A percentile compares a stretch with the other conserved stretches of the same genome.
Evolutionary conservation across 805 yeast species (phyloP).

Genomic region (Lipomyces yamanashiensis): DNA sequence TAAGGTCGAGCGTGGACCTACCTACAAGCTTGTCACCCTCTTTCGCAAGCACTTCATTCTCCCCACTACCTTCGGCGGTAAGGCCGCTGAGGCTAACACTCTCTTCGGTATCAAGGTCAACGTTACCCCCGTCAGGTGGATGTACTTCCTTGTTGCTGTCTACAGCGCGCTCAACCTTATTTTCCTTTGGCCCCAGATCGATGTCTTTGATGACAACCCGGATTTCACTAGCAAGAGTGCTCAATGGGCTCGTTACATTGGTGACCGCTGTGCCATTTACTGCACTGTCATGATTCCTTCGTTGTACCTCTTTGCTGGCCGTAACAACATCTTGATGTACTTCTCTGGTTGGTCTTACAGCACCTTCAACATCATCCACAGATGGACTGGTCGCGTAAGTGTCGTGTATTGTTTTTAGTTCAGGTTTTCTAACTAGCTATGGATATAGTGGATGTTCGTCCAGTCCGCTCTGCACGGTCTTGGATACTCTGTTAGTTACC

Average conservation of each 20-base stretch:
- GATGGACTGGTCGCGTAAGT: constrained; percentile 53
- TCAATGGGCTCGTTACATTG: constrained; percentile 19
- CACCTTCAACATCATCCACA: constrained; percentile 68
- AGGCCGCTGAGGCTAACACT: constrained; percentile 39
- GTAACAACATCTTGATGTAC: constrained; percentile 70
- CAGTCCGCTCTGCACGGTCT: constrained; percentile 56
- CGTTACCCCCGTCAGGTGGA: constrained; percentile 49
- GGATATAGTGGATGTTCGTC: constrained; percentile 14
- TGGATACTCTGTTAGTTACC: constrained; percentile 55
- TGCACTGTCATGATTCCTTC: constrained; percentile 52
- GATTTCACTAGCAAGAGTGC: neutral
- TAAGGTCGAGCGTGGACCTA: neutral
- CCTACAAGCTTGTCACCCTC: constrained; percentile 6
- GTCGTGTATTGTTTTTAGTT: constrained; percentile 40
- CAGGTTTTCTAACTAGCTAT: constrained; percentile 22
- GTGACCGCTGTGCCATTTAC: constrained; percentile 40
- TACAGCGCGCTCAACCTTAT: constrained; percentile 16
- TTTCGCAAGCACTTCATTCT: constrained; percentile 31
- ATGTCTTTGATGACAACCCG: constrained; percentile 4
- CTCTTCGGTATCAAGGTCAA: constrained; percentile 31
- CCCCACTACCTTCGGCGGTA: constrained; percentile 41
- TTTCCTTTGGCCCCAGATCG: constrained; percentile 15
- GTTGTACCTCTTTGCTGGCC: constrained; percentile 66
- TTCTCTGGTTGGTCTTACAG: constrained; percentile 67
- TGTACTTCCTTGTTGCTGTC: constrained; percentile 32